Conservation (phyloP, 2,329 filamentous ascomycete species). For the Simplicillium sp. region DNA sequence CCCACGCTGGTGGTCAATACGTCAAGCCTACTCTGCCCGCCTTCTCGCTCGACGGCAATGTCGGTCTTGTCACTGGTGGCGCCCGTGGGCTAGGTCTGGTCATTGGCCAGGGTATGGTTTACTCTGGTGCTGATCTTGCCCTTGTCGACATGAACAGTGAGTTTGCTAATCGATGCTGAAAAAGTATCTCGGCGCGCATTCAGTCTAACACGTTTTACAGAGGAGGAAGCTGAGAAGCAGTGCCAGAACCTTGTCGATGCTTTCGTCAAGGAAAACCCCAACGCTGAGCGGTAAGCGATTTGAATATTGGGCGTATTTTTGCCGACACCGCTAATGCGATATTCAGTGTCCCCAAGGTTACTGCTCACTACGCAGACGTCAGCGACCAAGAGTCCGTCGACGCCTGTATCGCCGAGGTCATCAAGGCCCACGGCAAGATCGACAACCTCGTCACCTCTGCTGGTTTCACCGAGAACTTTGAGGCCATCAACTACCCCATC, state of each 20-base stretch:
- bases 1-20: slow-evolving; percentile 69
- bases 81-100: slow-evolving; percentile 82
- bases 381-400: slow-evolving; percentile 72
- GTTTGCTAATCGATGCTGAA: slow-evolving; percentile 19
- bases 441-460: slow-evolving; percentile 93
- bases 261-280: slow-evolving; percentile 73
- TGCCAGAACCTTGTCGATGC: slow-evolving; percentile 63
- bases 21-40: slow-evolving; percentile 76
- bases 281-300: slow-evolving; percentile 49
- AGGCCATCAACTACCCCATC: slow-evolving; percentile 82
- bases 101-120: slow-evolving; percentile 86
- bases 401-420: slow-evolving; percentile 54
- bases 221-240: slow-evolving; percentile 74
- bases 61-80: slow-evolving; percentile 81
- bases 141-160: slow-evolving; percentile 89
- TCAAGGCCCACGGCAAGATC: slow-evolving; percentile 61
- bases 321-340: background rate
- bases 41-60: slow-evolving; percentile 79
- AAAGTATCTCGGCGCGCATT: background rate
- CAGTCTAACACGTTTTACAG: slow-evolving; percentile 30
- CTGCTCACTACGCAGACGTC: slow-evolving; percentile 85
- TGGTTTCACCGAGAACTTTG: slow-evolving; percentile 92
- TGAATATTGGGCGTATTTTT: background rate
- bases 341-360: slow-evolving; percentile 67
- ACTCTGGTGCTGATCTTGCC: slow-evolving; percentile 79